A percentile compares a stretch with the other conserved stretches of the same genome.
These are phyloP conservation scores for Heritiera fomes DNA, from an alignment of 345 rosid genomes.

Conservation along the genomic window DNA sequence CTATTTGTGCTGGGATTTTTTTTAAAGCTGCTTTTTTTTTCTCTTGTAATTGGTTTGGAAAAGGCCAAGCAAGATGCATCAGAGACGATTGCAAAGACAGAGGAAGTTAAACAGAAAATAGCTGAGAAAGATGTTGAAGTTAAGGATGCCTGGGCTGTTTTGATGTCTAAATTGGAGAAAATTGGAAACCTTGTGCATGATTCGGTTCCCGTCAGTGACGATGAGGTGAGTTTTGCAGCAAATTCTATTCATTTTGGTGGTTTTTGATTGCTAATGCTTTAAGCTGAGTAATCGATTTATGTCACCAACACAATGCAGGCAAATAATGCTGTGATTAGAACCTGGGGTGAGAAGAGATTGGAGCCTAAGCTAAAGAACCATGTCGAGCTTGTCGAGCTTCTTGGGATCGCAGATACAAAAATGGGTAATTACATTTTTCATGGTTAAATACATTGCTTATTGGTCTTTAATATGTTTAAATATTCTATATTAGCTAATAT, in stretches of 20 bases:
- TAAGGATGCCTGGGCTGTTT: slow-evolving; percentile 48
- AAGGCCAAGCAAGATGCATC: slow-evolving; percentile 57
- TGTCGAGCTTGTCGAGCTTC: slow-evolving; percentile 90
- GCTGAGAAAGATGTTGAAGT: slow-evolving; percentile 73
- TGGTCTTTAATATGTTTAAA: neutral
- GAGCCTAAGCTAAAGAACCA: slow-evolving; percentile 72
- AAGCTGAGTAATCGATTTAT: neutral
- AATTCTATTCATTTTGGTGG: neutral
- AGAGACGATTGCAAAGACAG: slow-evolving; percentile 53
- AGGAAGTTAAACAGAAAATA: slow-evolving; percentile 51
- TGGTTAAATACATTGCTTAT: neutral
- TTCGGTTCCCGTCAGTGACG: slow-evolving; percentile 69
- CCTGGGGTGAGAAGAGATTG: slow-evolving; percentile 61
- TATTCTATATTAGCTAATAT: neutral
- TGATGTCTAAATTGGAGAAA: slow-evolving; percentile 57
- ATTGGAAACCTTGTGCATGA: slow-evolving; percentile 92
- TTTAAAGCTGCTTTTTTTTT: neutral
- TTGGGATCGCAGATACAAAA: slow-evolving; percentile 73
- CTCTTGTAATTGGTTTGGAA: neutral
- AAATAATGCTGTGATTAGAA: slow-evolving; percentile 58
- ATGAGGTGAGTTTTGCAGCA: slow-evolving; percentile 54
- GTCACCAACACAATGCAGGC: slow-evolving; percentile 43
- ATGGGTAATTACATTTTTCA: slow-evolving; percentile 51
- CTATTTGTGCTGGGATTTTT: neutral
- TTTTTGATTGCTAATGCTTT: slow-evolving; percentile 3